Evolutionary conservation across 1,284 basidiomycete species (phyloP).

Genomic region (Chiua sp.): DNA sequence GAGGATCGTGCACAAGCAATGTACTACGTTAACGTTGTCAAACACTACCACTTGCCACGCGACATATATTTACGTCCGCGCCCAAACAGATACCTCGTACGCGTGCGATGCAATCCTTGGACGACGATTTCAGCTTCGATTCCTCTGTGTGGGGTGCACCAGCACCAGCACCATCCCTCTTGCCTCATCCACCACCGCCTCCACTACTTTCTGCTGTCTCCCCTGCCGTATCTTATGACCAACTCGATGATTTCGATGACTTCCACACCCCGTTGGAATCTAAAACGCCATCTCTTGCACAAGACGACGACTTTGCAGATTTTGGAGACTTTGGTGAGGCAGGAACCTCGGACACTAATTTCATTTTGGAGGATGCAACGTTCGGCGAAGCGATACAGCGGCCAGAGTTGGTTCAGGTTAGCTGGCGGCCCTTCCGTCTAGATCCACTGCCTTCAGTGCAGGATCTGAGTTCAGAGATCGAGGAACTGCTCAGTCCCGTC

Average conservation of each 20-base stretch:
- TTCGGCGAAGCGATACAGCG: constrained; percentile 45
- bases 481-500: constrained; percentile 68
- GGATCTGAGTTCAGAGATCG: constrained; percentile 65
- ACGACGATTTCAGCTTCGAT: constrained; percentile 74
- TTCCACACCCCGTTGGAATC: constrained; percentile 63
- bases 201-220: constrained; percentile 27
- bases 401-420: constrained; percentile 48
- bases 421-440: constrained; percentile 69
- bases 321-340: constrained; percentile 88
- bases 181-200: constrained; percentile 32
- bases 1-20: background rate
- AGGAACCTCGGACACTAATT: constrained; percentile 40
- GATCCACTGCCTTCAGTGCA: constrained; percentile 64
- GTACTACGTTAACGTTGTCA: background rate
- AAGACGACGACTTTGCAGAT: constrained; percentile 81
- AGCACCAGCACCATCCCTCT: constrained; percentile 43
- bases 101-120: constrained; percentile 50
- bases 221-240: constrained; percentile 48
- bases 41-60: constrained; percentile 9
- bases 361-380: constrained; percentile 45
- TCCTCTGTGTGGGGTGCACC: constrained; percentile 72
- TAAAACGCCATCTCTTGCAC: constrained; percentile 44
- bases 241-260: constrained; percentile 71
- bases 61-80: constrained; percentile 17
- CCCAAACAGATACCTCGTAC: background rate